phyloP scores from a whole-genome alignment of 2,329 filamentous ascomycete species.

The Fusarium clavum region DNA sequence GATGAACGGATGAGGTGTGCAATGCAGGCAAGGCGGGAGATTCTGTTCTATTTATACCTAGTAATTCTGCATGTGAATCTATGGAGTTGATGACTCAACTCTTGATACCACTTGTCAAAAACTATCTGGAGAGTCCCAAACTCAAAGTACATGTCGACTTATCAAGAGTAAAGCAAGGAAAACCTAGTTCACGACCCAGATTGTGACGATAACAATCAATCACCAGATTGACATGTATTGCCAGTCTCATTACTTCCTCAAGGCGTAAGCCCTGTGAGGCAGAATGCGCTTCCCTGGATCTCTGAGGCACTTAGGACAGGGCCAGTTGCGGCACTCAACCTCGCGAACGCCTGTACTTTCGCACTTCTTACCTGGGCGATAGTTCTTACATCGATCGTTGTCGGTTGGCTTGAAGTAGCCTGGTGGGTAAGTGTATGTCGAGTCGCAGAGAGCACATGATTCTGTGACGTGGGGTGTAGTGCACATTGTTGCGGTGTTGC shows the following conservation, averaged over 20 bases:
- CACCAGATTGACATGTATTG: fast-evolving
- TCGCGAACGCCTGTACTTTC: not conserved
- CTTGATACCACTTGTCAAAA: not conserved
- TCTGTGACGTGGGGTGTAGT: not conserved
- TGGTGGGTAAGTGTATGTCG: not conserved
- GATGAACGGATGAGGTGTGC: too few relatives aligned
- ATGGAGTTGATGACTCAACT: not conserved
- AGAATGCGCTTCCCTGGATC: not conserved
- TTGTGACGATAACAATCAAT: too few relatives aligned
- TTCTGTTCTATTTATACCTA: not conserved
- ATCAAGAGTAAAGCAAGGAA: too few relatives aligned
- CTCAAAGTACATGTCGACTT: too few relatives aligned
- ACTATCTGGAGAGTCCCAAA: too few relatives aligned
- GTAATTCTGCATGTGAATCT: not conserved
- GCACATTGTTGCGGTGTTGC: not conserved
- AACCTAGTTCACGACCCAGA: too few relatives aligned
- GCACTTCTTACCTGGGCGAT: not conserved
- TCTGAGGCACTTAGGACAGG: not conserved
- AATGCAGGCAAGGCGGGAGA: fast-evolving
- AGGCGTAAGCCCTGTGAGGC: not conserved
- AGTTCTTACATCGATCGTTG: not conserved
- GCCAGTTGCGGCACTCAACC: not conserved
- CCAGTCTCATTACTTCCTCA: not conserved
- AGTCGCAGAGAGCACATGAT: not conserved
- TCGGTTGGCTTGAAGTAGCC: not conserved